Base-by-base conservation (phyloP, 1,284 basidiomycete genomes). In the Irpex sp. region DNA sequence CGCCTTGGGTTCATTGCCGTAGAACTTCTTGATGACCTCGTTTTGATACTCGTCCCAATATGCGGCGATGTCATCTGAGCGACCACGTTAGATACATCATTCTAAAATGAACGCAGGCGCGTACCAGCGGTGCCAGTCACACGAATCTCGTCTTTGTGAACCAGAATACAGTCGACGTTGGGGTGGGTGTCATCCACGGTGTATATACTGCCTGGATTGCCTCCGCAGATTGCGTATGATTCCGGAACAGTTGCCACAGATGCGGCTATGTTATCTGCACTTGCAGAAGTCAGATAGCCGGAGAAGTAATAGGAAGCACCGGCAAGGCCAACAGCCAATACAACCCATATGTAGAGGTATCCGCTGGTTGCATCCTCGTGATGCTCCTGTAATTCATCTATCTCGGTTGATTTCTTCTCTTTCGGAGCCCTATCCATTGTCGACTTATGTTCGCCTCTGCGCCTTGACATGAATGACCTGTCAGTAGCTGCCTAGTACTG, bases 81-180 rank as follows among this genome's bases (percentile, higher is more conserved):
- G 17, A 59, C 19, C 17, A 44, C 3, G n/a, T 34, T 5, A n/a
- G 55, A 34, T 51, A 15, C 6, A n/a, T 17, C 17, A 13, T 26
- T 13, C 17, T 13, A 67, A 61, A 55, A 66, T 61, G 61, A 66
- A 64, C 55, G 66, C 61, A 47, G 49, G 44, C 62, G 38, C 74
- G n/a, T 65, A 88, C 90, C 81, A 48, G 84, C 73, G 52, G 77
- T 76, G 0, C 91, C 92, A 4, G 81, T 76, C 47, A 83, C 83
- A n/a, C 78, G 65, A 26, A 95, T 85, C 31, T 73, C 74, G 52
- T 82, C 80, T 26, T 81, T 81, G 60, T 77, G 75, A 4, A 95
- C 82, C n/a, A 87, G 79, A 4, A 94, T 78, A 68, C 93, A 95
- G 68, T 91, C 83, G 2, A 83, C 87, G 1, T 54, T 66, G 1